These are phyloP conservation scores for Rhinocladiella mackenziei DNA, from an alignment of 2,329 filamentous ascomycete genomes.

Conservation along the genomic window DNA sequence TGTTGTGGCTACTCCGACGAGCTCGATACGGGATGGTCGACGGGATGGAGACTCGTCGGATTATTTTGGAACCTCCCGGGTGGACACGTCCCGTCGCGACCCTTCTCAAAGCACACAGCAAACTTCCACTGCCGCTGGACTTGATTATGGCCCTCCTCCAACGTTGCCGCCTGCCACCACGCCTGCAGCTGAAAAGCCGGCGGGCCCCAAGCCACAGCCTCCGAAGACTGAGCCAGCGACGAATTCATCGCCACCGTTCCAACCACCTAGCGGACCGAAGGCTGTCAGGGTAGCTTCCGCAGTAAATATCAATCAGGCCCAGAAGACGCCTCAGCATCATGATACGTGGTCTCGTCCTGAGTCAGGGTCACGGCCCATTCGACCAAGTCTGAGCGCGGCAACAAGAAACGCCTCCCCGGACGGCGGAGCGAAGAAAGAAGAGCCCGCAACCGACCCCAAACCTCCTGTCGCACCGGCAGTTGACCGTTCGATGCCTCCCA, in stretches of 20 bases:
- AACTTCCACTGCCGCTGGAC: slow-evolving; percentile 19
- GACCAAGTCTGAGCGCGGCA: slow-evolving; percentile 5
- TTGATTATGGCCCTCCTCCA: slow-evolving; percentile 30
- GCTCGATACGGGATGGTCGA: slow-evolving; percentile 19
- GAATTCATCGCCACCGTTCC: slow-evolving; percentile 27
- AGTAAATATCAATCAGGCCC: slow-evolving; percentile 5
- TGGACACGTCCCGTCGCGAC: slow-evolving; percentile 18
- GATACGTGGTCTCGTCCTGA: slow-evolving; percentile 21
- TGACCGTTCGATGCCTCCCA: slow-evolving; percentile 25
- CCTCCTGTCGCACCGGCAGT: slow-evolving; percentile 9
- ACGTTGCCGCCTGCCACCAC: slow-evolving; percentile 23
- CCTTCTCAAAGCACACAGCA: slow-evolving; percentile 16
- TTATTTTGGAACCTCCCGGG: slow-evolving; percentile 24
- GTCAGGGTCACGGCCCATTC: slow-evolving; percentile 16
- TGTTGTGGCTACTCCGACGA: slow-evolving; percentile 14
- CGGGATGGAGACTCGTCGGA: slow-evolving; percentile 27
- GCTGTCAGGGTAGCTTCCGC: slow-evolving; percentile 34
- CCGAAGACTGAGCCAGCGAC: slow-evolving; percentile 11
- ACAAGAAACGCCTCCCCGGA: slow-evolving; percentile 16
- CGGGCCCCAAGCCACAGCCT: slow-evolving; percentile 8
- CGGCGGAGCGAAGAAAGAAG: slow-evolving; percentile 13
- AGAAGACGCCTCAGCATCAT: slow-evolving; percentile 15
- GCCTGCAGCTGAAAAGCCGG: slow-evolving; percentile 19
- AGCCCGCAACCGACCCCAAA: slow-evolving; percentile 16
- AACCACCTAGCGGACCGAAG: slow-evolving; percentile 44